Base-by-base conservation (phyloP, 106 monocot species). In the Chionographis japonica region DNA sequence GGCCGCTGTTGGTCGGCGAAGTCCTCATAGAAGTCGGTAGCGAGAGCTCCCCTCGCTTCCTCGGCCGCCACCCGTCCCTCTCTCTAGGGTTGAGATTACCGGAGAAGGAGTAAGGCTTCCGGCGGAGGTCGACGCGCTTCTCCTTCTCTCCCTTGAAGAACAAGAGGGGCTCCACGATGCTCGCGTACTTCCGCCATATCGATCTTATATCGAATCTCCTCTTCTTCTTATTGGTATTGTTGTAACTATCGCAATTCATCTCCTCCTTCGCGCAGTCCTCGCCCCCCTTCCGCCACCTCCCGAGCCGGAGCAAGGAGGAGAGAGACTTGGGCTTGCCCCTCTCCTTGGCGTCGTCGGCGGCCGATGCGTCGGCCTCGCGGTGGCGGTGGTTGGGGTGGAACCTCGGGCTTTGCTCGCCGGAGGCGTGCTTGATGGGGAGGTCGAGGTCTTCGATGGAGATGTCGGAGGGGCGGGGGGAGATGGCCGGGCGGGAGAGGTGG, bases 1-100 rank as follows among this genome's bases (percentile, higher is more conserved):
- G 75, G 8, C 95, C 91, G 60, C 91, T 95, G 70, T 86, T 91
- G 12, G 91, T 62, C 2, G 95, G 91, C 4, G 95, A 91, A 5
- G 83, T 83, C 38, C 81, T 61, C 80, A 84, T 84, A 3, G 95
- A 91, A 13, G 77, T 86, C 14, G 95, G 91, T 0, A 91, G 86
- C 0, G 95, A 91, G 52, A 80, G 65, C 62, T 86, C 76, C 3
- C 81, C 76, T n/a, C n/a, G n/a, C 51, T 77, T 72, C 37, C 76
- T 79, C 70, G 61, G 68, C 69, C 68, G 50, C 78, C 68, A 65
- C 63, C 65, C 72, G 4, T 54, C 69, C n/a, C 74, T 52, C 41
- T 65, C 64, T 50, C 52, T 68, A 4, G 40, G 17, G 56, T 68
- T 79, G 2, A 75, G 61, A 20, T 62, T 73, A 4, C 71, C 86